phyloP scores from a whole-genome alignment of 208 protist species.

The Novymonas esmeraldas region DNA sequence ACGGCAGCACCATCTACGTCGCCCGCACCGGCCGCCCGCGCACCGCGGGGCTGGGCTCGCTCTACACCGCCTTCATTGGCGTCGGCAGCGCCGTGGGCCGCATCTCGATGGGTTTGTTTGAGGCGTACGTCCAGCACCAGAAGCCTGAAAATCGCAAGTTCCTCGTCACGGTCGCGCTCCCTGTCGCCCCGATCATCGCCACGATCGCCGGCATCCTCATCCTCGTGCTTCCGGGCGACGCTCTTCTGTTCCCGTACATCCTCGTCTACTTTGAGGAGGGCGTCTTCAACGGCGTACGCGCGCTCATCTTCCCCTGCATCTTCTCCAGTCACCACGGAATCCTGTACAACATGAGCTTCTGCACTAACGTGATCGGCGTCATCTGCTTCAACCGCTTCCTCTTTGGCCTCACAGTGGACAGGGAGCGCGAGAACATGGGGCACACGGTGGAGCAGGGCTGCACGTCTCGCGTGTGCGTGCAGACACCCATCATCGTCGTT shows the following conservation, averaged over 20 bases:
- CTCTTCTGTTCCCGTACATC: slow-evolving; percentile 67
- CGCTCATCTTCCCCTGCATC: slow-evolving; percentile 68
- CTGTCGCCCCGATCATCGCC: slow-evolving; percentile 52
- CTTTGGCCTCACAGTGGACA: slow-evolving; percentile 63
- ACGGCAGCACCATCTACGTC: slow-evolving; percentile 68
- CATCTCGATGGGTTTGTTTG: slow-evolving; percentile 62
- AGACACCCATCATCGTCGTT: slow-evolving; percentile 52
- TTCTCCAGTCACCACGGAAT: slow-evolving; percentile 53
- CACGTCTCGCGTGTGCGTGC: slow-evolving; percentile 41
- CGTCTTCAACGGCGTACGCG: slow-evolving; percentile 52
- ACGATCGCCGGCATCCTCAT: slow-evolving; percentile 57
- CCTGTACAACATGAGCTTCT: slow-evolving; percentile 72
- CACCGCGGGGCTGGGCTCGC: slow-evolving; percentile 38
- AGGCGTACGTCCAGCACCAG: slow-evolving; percentile 72
- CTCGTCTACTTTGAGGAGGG: slow-evolving; percentile 75
- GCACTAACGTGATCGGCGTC: slow-evolving; percentile 55
- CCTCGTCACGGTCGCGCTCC: slow-evolving; percentile 54
- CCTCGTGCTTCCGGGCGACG: slow-evolving; percentile 59
- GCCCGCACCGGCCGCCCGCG: slow-evolving; percentile 51
- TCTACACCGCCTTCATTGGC: slow-evolving; percentile 72
- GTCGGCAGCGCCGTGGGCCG: slow-evolving; percentile 61
- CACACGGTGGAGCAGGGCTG: slow-evolving; percentile 42
- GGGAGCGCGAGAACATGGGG: slow-evolving; percentile 46
- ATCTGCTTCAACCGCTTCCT: slow-evolving; percentile 75
- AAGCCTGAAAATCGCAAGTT: slow-evolving; percentile 41